phyloP scores from a whole-genome alignment of 352 stramenopile species.

The Pythium phragmiticola region DNA sequence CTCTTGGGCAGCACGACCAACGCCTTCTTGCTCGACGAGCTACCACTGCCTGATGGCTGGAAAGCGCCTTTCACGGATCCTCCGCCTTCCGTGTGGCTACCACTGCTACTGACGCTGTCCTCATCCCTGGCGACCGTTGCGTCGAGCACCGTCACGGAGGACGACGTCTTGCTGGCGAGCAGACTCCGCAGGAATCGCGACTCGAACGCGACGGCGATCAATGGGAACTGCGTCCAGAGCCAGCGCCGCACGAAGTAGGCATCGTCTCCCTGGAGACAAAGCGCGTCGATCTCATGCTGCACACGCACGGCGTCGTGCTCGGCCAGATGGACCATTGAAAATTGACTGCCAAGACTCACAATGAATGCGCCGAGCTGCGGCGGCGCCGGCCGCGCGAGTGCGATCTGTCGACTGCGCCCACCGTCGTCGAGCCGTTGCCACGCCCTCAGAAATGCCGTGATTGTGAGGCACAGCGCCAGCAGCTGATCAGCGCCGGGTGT shows the following conservation, averaged over 20 bases:
- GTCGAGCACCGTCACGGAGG: conserved; percentile 3
- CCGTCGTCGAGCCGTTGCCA: conserved; percentile 60
- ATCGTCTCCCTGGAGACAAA: conserved; percentile 61
- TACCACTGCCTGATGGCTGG: conserved; percentile 1
- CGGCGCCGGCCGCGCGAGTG: conserved; percentile 25
- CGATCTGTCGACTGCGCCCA: conserved; percentile 8
- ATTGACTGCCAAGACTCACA: conserved; percentile 48
- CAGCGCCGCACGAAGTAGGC: conserved; percentile 78
- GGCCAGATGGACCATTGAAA: conserved; percentile 45
- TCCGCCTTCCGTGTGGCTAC: not conserved
- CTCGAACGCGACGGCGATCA: conserved; percentile 77
- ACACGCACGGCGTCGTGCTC: conserved; percentile 54
- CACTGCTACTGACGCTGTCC: conserved; percentile 2
- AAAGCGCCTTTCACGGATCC: not conserved
- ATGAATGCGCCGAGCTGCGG: conserved; percentile 78
- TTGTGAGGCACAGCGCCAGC: conserved; percentile 66
- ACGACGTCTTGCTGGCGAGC: conserved; percentile 14
- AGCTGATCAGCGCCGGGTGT: conserved; percentile 60
- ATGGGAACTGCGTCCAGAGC: conserved; percentile 86
- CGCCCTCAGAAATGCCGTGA: conserved; percentile 74
- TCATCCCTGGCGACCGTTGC: not conserved
- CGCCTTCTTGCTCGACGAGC: conserved; percentile 9
- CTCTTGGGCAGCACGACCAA: conserved; percentile 11
- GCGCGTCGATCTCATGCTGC: conserved; percentile 61
- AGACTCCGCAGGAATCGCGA: conserved; percentile 53